Evolutionary conservation across 2,329 filamentous ascomycete species (phyloP), one percentile per base, ranked within the genome.

Genomic region (Fusarium chuoi): DNA sequence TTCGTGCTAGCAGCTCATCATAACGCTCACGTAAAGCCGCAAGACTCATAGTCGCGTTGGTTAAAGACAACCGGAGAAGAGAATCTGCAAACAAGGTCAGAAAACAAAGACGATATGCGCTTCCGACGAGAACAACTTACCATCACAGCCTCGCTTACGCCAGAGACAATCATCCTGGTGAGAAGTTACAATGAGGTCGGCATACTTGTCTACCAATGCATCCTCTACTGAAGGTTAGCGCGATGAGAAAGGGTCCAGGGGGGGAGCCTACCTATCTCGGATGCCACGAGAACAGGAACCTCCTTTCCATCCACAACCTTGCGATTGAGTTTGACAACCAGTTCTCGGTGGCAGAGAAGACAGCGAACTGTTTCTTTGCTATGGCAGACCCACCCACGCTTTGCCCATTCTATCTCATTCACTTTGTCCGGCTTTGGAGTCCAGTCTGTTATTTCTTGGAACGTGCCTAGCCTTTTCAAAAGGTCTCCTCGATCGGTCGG

Each of bases 331-430:
- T 93, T 94, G 59, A 98, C 93, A 9, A 96, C 89, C 45, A 98
- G 87, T 77, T 97, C 93, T 77, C 93, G 92, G 79, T 92, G 92
- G 79, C 96, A 99, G 6, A 95, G 90, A 45, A 93, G 91, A 81
- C 96, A 99, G 24, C 91, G 90, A 22, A 98, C 94, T 8, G 93
- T 93, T 82, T 97, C 95, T 73, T 91, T 91, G 76, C 92, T 92
- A 51, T 93, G 90, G 78, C 96, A 98, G 8, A 92, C 87, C 96
- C 96, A 99, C 2, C 96, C 96, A 66, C 93, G 87, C 85, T 96
- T 98, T 2, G 95, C 95, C 96, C 96, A 99, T 81, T 95, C 93
- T 13, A 98, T 91, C 83, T 98, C 96, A 79, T 91, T 94, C 76
- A 98, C 91, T 39, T 87, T 87, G 59, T 95, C 90, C 0, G 96